Conservation (phyloP, 192 early-diverging fungal species). For the Gonapodya prolifera region DNA sequence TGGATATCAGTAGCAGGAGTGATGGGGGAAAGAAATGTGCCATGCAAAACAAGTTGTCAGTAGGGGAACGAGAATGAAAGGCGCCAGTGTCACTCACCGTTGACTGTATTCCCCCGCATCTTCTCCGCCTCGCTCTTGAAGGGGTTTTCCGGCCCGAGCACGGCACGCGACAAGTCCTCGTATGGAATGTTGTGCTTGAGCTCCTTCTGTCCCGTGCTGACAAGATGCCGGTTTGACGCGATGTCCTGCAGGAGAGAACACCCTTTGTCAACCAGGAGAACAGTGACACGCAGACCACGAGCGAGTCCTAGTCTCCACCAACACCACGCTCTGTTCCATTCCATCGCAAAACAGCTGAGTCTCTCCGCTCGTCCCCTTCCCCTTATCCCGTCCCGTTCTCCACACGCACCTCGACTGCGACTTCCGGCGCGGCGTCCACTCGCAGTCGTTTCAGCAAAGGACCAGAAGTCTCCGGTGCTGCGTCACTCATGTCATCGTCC, state of each 20-base stretch:
- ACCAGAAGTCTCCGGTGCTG: no score
- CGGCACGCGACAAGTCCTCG: slow-evolving; percentile 34
- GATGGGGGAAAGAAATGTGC: slow-evolving; percentile 17
- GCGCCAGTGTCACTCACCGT: neutral
- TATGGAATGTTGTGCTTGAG: slow-evolving; percentile 33
- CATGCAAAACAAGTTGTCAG: slow-evolving; percentile 3
- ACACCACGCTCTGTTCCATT: no score
- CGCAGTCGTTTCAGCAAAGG: neutral
- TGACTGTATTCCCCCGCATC: slow-evolving; percentile 18
- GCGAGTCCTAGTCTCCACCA: no score
- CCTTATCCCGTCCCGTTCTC: no score
- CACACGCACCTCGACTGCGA: no score
- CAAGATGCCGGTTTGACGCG: neutral
- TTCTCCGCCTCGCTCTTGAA: slow-evolving; percentile 23
- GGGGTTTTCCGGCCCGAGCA: slow-evolving; percentile 41
- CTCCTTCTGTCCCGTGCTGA: neutral
- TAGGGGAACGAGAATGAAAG: no score
- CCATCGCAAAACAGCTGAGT: no score
- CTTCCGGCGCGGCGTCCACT: neutral
- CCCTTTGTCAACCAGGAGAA: no score
- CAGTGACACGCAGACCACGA: no score
- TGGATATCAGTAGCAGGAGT: slow-evolving; percentile 21
- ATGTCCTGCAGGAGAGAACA: no score
- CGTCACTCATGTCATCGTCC: no score
- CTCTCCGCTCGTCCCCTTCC: no score